Base-by-base conservation (phyloP, 2,329 filamentous ascomycete species). In the Helotiales sp. region DNA sequence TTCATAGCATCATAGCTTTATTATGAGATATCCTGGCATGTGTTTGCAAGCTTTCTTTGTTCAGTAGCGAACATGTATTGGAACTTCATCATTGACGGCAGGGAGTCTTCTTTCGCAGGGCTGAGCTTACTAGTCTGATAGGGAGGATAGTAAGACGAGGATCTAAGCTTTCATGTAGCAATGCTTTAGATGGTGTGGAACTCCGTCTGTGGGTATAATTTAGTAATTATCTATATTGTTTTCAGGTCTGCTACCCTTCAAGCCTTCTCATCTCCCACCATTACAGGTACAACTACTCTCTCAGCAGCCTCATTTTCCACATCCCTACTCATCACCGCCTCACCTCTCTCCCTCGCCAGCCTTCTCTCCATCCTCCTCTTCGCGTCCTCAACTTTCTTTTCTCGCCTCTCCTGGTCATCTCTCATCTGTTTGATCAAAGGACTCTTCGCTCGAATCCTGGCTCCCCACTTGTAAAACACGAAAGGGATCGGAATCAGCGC, bases 401-500 rank as follows among this genome's bases (percentile, higher is more conserved):
- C 61, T 47, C 55, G 62, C 40, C 50, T 66, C 57, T 69, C 66
- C 27, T 66, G 61, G 42, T 75, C 73, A 36, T 66, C 69, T 58
- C 72, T 70, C 64, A 75, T 65, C 38, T 68, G 64, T 50, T 65
- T 68, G 36, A 76, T 71, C 13, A 82, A 69, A 0, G 74, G 75
- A 54, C 81, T 84, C 67, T 73, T 79, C 5, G 75, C 74, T 2
- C 83, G 74, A 52, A 86, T 85, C 55, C 69, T 71, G 33, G 77
- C 76, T 0, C 83, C 83, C 63, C 81, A 86, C 29, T 76, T 76
- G 72, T 91, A 95, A 67, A 96, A 95, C 0, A 91, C 78, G 56
- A 93, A 81, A 0, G 91, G 91, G 47, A 95, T 92, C 0, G 91
- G 90, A 15, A 95, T 87, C 66, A 91, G 82, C 0, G 79, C 76